Conservation (phyloP, 192 early-diverging fungal species). For the Umbelopsis isabellina region DNA sequence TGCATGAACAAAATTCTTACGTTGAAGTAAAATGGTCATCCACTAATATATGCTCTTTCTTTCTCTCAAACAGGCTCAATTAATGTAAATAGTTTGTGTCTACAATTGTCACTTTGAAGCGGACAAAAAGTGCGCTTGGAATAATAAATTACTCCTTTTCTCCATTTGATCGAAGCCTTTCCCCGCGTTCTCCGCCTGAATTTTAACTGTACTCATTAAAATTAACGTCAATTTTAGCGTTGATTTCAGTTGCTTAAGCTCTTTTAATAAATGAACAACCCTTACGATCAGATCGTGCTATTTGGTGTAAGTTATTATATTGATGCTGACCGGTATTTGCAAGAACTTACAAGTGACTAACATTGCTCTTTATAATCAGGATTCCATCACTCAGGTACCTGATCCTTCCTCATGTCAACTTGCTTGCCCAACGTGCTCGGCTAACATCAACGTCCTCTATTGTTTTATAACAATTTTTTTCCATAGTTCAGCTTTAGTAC, state of each 20-base stretch:
- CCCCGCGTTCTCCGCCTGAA: neutral
- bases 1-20: neutral
- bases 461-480: neutral
- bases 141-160: neutral
- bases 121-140: neutral
- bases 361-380: neutral
- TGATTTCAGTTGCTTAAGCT: neutral
- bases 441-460: too few relatives aligned
- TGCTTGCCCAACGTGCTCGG: neutral
- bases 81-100: neutral
- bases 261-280: neutral
- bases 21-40: neutral
- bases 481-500: constrained; percentile 15
- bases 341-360: neutral
- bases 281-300: constrained; percentile 1
- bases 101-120: neutral
- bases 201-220: neutral
- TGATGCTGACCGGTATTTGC: neutral
- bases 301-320: constrained; percentile 4
- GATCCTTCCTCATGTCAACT: neutral
- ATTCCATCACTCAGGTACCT: constrained; percentile 19
- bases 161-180: neutral
- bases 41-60: neutral
- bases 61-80: neutral
- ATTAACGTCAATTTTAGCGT: neutral